Percentiles rank a stretch among this genome's conserved stretches.
phyloP scores from a whole-genome alignment of 768 basidiomycete genomes.

The Podaxis sp. region DNA sequence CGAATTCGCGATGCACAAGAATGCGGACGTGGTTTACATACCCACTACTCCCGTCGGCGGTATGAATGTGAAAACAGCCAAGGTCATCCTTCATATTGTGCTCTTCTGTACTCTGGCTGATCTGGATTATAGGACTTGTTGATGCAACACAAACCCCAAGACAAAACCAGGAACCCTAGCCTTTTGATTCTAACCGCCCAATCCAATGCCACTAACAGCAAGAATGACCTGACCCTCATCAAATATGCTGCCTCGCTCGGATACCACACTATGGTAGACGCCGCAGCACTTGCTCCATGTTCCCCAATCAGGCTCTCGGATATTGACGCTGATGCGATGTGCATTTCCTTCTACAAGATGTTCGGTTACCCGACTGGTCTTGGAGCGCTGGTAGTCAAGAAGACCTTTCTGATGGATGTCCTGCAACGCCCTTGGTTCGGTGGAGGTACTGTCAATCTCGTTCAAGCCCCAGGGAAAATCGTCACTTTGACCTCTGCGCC shows the following conservation, averaged over 20 bases:
- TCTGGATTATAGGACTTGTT: constrained; percentile 47
- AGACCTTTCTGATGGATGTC: constrained; percentile 51
- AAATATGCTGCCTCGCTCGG: constrained; percentile 65
- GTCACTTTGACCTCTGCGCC: constrained; percentile 56
- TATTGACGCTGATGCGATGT: constrained; percentile 77
- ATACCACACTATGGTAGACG: constrained; percentile 74
- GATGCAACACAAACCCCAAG: constrained; percentile 43
- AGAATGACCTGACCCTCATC: constrained; percentile 64
- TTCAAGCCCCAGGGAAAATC: constrained; percentile 75
- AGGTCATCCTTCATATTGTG: constrained; percentile 41
- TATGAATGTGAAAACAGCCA: constrained; percentile 52
- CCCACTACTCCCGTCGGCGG: constrained; percentile 64
- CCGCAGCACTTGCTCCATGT: constrained; percentile 77
- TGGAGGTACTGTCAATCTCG: constrained; percentile 79
- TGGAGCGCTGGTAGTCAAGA: constrained; percentile 74
- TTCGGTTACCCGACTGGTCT: constrained; percentile 86
- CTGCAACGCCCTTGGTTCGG: constrained; percentile 82
- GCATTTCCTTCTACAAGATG: constrained; percentile 87
- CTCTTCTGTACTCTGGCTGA: neutral
- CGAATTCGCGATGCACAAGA: constrained; percentile 57
- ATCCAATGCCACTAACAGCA: constrained; percentile 80
- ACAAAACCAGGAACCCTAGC: constrained; percentile 44
- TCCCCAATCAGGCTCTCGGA: constrained; percentile 56
- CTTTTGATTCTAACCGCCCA: constrained; percentile 77
- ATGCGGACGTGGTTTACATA: constrained; percentile 62